Conservation (phyloP, 148 eudicot genomes). For the Amaranthus cruentus region DNA sequence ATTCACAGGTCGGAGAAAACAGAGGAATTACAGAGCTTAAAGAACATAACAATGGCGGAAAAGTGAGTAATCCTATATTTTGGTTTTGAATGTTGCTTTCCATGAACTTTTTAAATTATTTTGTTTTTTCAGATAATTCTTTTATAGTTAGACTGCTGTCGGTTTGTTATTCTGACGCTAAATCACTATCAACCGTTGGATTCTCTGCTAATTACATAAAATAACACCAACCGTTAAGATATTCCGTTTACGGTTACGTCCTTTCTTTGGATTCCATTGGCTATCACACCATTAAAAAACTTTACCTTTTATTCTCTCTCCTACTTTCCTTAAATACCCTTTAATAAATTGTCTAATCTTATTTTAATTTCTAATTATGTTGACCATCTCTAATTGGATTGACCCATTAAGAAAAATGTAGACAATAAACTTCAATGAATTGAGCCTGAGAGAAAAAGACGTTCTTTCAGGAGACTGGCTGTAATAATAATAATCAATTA, state of each 20-base stretch:
- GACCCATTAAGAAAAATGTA: too few species aligned
- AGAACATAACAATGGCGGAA: slow-evolving; percentile 36
- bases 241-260: slow-evolving; percentile 34
- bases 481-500: too few species aligned
- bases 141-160: background rate
- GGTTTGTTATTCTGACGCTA: background rate
- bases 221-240: slow-evolving; percentile 23
- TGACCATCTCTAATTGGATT: too few species aligned
- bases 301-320: slow-evolving; percentile 13
- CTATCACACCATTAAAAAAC: background rate
- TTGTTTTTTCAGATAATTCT: background rate
- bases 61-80: slow-evolving; percentile 18
- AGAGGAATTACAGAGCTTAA: slow-evolving; percentile 28
- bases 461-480: too few species aligned
- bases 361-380: too few species aligned
- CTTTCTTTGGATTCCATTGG: slow-evolving; percentile 31
- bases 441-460: too few species aligned
- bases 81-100: slow-evolving; percentile 1
- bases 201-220: background rate
- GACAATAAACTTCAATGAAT: too few species aligned
- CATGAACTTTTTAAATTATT: background rate
- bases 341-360: background rate
- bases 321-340: slow-evolving; percentile 6
- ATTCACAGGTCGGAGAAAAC: slow-evolving; percentile 20
- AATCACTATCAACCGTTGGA: slow-evolving; percentile 15